Evolutionary conservation across 2,329 filamentous ascomycete genomes (phyloP), one percentile per base, ranked within the genome.

Genomic region (Ascochyta fabae): DNA sequence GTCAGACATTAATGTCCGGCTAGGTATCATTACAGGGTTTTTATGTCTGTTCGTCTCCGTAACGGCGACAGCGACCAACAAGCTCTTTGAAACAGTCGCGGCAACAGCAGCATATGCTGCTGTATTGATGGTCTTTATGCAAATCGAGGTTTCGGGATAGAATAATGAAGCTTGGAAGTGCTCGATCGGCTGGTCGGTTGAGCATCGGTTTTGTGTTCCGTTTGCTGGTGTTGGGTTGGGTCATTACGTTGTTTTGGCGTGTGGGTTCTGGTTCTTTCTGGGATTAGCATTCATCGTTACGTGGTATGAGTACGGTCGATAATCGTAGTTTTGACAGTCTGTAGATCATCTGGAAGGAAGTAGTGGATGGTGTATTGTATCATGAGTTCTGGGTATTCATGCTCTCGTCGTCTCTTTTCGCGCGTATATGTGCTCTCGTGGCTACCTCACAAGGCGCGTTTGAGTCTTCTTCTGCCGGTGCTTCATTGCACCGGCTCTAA

Each of bases 21-120:
- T 70, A 5, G 48, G 34, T 3, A 53, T 68, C 34, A 69, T 70
- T n/a, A 70, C 67, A 0, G 61, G 47, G 2, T 70, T 71, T 34
- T 19, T 71, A 3, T 33, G 38, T 12, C 16, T 61, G 0, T 69
- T 70, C 27, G 57, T 63, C 2, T 42, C 15, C 1, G 19, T 62
- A 6, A 61, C 66, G 61, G 41, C 58, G 1, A 34, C 49, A 4
- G 55, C 59, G 4, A 56, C 57, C 22, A 63, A 64, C 23, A 56
- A 33, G 23, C 62, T 61, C 3, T 67, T 65, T 26, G 65, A 69
- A 16, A 62, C 61, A 2, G 60, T 70, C 3, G 67, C 67, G 12
- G 34, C 62, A 3, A 56, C 56, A 10, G 68, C 66, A n/a, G 66
- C 66, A 3, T 71, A 61, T 42, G 48, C 54, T 5, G 48, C 54